Base-by-base conservation (phyloP, 73 alveolate genomes). In the Diophrys sp. region DNA sequence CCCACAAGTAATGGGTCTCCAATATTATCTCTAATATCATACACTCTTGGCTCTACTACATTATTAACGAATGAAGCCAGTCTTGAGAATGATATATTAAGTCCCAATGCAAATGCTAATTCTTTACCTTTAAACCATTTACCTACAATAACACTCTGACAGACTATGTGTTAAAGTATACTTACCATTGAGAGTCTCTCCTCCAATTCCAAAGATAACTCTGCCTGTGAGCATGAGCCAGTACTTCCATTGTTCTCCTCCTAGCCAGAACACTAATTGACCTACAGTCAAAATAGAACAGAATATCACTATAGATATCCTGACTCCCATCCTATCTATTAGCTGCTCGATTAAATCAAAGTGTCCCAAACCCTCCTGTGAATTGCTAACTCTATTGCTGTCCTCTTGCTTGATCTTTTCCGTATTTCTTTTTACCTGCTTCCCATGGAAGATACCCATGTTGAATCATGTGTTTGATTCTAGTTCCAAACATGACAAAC, bases 61-160 rank as follows among this genome's bases (percentile, higher is more conserved):
- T 80, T 94, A 68, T 91, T 91, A 34, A 93, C 68, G 11, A 88
- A 96, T 53, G 91, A 73, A 0, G 97, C 99, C 14, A 93, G 84
- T 70, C 98, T 84, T 1, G 97, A 71, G 55, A 93, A 69, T 29
- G 95, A 83, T 54, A 95, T 84, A 68, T 93, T 89, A 69, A 95
- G 33, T 62, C 97, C 99, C 73, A 97, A 89, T 1, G 99, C 99
- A 80, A 96, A 80, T 8, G 99, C 88, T 62, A 93, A 85, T 90
- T 95, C 98, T 67, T 93, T 94, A 24, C 98, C 98, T 62, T 87
- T 83, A 81, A 97, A 97, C 99, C 99, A 97, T 67, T 88, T 88
- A 18, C 96, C 87, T 1, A 97, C 97, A 78, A 95, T 88, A 31
- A 97, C 76, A 33, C 79, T 69, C 54, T 82, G 77, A 18, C 81